Evolutionary conservation across 140 eudicot genomes (phyloP), one percentile per base, ranked within the genome.

Genomic region (Ambrosia hybrid): DNA sequence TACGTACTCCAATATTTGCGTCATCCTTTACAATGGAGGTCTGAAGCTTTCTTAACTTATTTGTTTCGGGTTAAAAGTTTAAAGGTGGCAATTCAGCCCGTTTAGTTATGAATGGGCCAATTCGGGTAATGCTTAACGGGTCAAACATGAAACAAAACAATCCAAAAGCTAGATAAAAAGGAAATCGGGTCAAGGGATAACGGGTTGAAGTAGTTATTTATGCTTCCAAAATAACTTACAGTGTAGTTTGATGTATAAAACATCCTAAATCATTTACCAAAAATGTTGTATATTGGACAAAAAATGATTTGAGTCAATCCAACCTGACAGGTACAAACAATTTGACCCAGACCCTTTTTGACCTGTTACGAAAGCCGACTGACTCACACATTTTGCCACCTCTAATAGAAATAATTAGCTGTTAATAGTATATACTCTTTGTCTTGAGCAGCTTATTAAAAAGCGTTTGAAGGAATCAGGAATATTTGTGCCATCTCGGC

Each of bases 11-110:
- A 43, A 86, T 94, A 70, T 94, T 85, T 86, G 89, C 99, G 70
- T 90, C 97, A 68, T 88, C 99, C 43, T 94, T 94, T 77, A 94
- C 99, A 16, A 94, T 90, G 97, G 99, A 94, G 99, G 99, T 94
- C 66, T 36, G 85, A 17, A 74, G 71, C 49, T 51, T 64, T 43
- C 60, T 72, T 61, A 8, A 1, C 38, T 55, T n/a, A 9, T 59
- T 48, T 26, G 10, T 56, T 75, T 37, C 3, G 17, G 17, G 14
- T 63, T 49, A 37, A 76, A 4, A 45, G 51, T 26, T 65, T 8
- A 26, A 38, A 62, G 48, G 39, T 73, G 53, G 64, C 12, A 51
- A 34, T 62, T 36, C 5, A 71, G 13, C 37, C 30, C 16, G 16
- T 39, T 58, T 57, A 3, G 55, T 30, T 72, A n/a, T 17, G 14